Conservation (phyloP, 495 filamentous ascomycete genomes). For the Podospora didyma region DNA sequence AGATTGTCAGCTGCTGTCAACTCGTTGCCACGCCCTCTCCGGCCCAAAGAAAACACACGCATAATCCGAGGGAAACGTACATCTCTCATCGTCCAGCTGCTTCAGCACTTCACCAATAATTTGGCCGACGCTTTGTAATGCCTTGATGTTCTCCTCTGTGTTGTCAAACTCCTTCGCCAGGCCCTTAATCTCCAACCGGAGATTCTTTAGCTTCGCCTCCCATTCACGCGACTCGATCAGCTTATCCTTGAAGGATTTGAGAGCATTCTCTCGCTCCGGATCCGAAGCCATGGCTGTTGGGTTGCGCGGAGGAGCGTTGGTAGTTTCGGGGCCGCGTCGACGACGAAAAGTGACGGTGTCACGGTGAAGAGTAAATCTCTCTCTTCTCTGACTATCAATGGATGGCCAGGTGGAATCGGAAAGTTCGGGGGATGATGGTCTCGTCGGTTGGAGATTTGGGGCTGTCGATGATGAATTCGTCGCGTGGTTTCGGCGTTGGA, state of each 20-base stretch:
- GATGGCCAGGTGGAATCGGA: too few species aligned
- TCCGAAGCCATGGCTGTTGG: constrained; percentile 38
- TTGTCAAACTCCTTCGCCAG: constrained; percentile 91
- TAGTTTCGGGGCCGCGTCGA: too few species aligned
- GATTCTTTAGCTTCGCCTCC: constrained; percentile 91
- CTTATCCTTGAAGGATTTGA: constrained; percentile 86
- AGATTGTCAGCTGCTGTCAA: background rate
- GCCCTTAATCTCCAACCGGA: constrained; percentile 92
- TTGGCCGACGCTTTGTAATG: constrained; percentile 96
- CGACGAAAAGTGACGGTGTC: too few species aligned
- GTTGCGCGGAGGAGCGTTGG: background rate
- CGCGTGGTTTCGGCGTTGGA: too few species aligned
- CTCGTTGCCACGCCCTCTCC: background rate
- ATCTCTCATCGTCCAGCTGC: constrained; percentile 98
- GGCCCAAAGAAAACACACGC: background rate
- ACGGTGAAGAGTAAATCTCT: too few species aligned
- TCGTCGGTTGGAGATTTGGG: too few species aligned
- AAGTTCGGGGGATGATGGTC: too few species aligned
- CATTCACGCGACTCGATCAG: constrained; percentile 95
- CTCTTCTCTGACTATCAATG: too few species aligned
- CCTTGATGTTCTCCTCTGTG: constrained; percentile 99
- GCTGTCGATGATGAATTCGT: too few species aligned
- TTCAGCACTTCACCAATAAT: constrained; percentile 99
- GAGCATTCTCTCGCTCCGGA: constrained; percentile 73
- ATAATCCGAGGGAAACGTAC: constrained; percentile 50